These are phyloP conservation scores for Tuber indicum DNA, from an alignment of 495 filamentous ascomycete genomes.

Conservation along the genomic window DNA sequence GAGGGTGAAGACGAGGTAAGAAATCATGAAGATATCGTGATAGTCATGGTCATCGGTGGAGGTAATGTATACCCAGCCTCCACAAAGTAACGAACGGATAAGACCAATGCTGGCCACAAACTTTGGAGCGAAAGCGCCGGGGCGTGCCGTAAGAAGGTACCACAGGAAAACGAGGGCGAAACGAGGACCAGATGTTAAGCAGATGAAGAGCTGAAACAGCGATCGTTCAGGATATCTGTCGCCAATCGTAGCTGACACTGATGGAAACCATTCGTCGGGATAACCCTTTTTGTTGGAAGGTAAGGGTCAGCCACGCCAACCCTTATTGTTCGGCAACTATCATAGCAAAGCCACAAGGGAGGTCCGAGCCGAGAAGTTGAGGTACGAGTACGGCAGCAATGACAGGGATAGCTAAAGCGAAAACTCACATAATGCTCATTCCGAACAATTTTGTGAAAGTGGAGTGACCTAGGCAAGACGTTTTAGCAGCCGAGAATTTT, in stretches of 20 bases:
- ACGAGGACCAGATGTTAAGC: slow-evolving; percentile 86
- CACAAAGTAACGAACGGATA: slow-evolving; percentile 87
- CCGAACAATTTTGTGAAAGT: slow-evolving; percentile 94
- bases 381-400: neutral
- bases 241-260: slow-evolving; percentile 96
- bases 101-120: slow-evolving; percentile 72
- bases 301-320: neutral
- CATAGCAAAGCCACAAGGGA: neutral
- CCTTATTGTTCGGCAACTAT: neutral
- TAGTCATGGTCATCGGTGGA: slow-evolving; percentile 97
- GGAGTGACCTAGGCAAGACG: slow-evolving; percentile 51
- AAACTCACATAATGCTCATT: slow-evolving; percentile 78
- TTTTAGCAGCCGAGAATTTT: slow-evolving; percentile 19
- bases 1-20: slow-evolving; percentile 86
- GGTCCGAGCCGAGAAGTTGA: neutral
- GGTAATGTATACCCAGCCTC: slow-evolving; percentile 98
- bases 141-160: slow-evolving; percentile 78
- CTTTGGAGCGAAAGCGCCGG: slow-evolving; percentile 69
- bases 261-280: slow-evolving; percentile 98
- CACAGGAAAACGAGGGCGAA: slow-evolving; percentile 87
- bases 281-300: slow-evolving; percentile 55
- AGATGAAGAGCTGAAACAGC: slow-evolving; percentile 94
- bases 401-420: neutral
- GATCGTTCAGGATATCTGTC: slow-evolving; percentile 96
- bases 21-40: slow-evolving; percentile 99